These are phyloP conservation scores for Debaryomyces sp. DNA, from an alignment of 1,139 yeast species.

Conservation along the genomic window DNA sequence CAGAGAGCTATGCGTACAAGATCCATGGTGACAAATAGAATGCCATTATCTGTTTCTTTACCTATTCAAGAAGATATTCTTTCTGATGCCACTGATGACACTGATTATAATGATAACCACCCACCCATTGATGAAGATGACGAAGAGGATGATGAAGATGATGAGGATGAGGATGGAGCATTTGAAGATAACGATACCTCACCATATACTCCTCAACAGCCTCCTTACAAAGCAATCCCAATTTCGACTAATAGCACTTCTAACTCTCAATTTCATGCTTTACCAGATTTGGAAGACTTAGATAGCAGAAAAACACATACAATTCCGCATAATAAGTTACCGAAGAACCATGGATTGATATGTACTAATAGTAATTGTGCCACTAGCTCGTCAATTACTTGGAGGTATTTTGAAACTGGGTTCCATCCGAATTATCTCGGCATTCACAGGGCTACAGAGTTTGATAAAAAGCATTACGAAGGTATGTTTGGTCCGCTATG, in stretches of 20 bases:
- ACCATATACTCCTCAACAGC: slow-evolving; percentile 48
- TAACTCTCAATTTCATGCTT: slow-evolving; percentile 33
- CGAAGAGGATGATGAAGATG: slow-evolving; percentile 22
- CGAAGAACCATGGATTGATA: slow-evolving; percentile 42
- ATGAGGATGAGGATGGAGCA: slow-evolving; percentile 20
- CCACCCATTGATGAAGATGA: slow-evolving; percentile 21
- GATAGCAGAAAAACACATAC: slow-evolving; percentile 50
- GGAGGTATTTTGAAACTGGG: slow-evolving; percentile 52
- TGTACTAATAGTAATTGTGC: slow-evolving; percentile 51
- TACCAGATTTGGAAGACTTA: slow-evolving; percentile 49
- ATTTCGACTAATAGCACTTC: slow-evolving; percentile 8
- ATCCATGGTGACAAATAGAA: slow-evolving; percentile 39
- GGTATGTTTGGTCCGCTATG: slow-evolving; percentile 57
- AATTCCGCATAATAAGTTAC: slow-evolving; percentile 41
- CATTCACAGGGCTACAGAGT: slow-evolving; percentile 41
- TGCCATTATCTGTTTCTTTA: slow-evolving; percentile 37
- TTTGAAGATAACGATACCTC: slow-evolving; percentile 30
- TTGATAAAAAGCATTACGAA: slow-evolving; percentile 45
- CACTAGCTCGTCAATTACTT: slow-evolving; percentile 41
- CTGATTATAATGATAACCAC: slow-evolving; percentile 34
- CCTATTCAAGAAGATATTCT: slow-evolving; percentile 44
- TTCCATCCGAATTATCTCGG: slow-evolving; percentile 43
- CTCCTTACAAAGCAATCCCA: slow-evolving; percentile 30
- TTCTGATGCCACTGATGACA: slow-evolving; percentile 33
- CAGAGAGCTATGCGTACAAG: slow-evolving; percentile 49